A percentile compares a stretch with the other conserved stretches of the same genome.
These are phyloP conservation scores for Lipomyces yamanashiensis DNA, from an alignment of 805 yeast genomes.

Conservation along the genomic window DNA sequence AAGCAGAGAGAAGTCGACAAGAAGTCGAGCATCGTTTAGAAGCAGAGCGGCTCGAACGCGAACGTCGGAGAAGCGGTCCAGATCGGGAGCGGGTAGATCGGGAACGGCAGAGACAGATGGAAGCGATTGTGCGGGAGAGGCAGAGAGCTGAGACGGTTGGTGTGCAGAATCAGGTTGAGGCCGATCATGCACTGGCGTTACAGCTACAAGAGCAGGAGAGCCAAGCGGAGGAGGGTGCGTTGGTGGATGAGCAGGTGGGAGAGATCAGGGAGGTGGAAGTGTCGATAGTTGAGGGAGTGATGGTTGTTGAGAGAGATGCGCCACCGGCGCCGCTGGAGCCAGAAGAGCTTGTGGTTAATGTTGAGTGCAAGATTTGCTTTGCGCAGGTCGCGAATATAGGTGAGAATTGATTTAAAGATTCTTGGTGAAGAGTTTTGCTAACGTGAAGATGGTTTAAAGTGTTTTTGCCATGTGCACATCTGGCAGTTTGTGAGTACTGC, in stretches of 20 bases:
- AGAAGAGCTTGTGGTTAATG: conserved; percentile 21
- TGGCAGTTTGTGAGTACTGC: conserved; percentile 33
- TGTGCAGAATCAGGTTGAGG: background rate
- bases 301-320: background rate
- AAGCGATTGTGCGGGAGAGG: background rate
- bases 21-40: background rate
- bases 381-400: conserved; percentile 27
- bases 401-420: background rate
- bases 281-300: background rate
- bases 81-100: background rate
- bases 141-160: background rate
- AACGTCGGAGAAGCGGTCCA: background rate
- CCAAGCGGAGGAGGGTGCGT: background rate
- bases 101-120: conserved; percentile 1
- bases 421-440: background rate
- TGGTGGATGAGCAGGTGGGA: conserved; percentile 1
- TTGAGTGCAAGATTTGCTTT: conserved; percentile 30
- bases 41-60: background rate
- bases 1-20: background rate
- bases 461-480: conserved; percentile 31
- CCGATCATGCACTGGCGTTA: background rate
- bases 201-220: background rate
- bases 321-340: conserved; percentile 25
- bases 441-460: background rate
- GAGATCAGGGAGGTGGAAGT: background rate